Base-by-base conservation (phyloP, 148 eudicot species). In the Vaccinium corymbosum region DNA sequence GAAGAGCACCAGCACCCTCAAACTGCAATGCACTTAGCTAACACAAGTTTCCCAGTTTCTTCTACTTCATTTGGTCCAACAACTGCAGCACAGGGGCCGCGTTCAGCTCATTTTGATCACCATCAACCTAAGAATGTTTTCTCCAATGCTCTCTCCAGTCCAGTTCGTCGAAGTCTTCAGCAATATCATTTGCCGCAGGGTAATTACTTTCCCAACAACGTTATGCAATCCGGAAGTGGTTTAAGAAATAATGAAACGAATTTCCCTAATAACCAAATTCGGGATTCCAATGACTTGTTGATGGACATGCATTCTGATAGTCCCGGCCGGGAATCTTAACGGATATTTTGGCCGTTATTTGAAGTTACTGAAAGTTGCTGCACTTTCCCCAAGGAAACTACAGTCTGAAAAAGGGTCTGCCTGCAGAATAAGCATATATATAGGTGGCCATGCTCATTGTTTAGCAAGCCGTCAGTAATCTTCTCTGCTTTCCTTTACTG, bases 81-180 rank as follows among this genome's bases (percentile, higher is more conserved):
- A 52, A 49, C 64, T 68, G 83, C 83, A 4, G 50, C 62, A 6
- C 83, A 66, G 25, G 83, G 83, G 29, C 83, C 50, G 6, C 83
- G 83, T 68, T 81, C 83, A 17, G 83, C 62, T 20, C 83, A 81
- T 19, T 50, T 75, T 16, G 83, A 81, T 70, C 77, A 68, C 42
- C 19, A 51, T 10, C 83, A 68, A 81, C 46, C 48, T 29, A 81
- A 70, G 64, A 81, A 71, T 0, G 83, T 81, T 68, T 81, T 81
- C 77, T 81, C 83, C n/a, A 81, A 81, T 29, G 83, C 83, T 50
- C 83, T 81, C 79, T 82, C 84, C 52, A 82, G 84, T 75, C 84
- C 84, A 29, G 84, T 82, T 82, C 84, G 79, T 42, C 71, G 84
- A 7, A 82, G 84, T 78, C 79, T 82, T 74, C 84, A 82, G 79